Percentiles rank a stretch among this genome's conserved stretches.
These are phyloP conservation scores for Quercus rubra DNA, from an alignment of 306 rosid species.

Conservation along the genomic window DNA sequence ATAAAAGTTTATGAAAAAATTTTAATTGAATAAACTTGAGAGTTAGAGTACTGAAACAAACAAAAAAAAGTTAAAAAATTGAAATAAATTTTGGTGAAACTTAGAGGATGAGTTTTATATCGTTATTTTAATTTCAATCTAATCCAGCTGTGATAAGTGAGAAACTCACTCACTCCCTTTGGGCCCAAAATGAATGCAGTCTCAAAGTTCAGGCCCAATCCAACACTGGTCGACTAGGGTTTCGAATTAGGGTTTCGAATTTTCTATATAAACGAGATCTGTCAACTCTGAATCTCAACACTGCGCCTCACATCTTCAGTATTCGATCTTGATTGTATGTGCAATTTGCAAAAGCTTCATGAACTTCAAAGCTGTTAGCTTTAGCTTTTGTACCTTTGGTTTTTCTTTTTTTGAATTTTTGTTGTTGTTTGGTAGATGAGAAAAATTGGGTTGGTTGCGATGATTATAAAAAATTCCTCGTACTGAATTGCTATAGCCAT, in stretches of 20 bases:
- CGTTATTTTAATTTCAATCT: no score
- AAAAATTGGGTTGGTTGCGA: conserved; percentile 37
- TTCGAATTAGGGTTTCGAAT: not conserved
- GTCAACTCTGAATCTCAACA: not conserved
- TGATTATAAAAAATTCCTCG: conserved; percentile 98
- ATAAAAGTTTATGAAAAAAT: no score
- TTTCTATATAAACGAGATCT: not conserved
- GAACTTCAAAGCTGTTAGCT: not conserved
- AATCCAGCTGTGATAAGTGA: no score
- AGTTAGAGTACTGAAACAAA: rapidly evolving
- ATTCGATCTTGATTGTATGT: not conserved
- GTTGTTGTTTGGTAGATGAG: not conserved
- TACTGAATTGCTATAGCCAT: conserved; percentile 81
- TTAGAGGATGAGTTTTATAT: no score
- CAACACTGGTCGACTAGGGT: no score
- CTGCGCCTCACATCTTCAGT: not conserved
- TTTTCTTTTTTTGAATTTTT: no score
- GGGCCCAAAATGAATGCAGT: no score
- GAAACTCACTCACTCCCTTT: no score
- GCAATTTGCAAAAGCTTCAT: no score
- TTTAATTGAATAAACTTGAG: no score
- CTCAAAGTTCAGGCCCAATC: no score
- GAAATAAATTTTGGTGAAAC: rapidly evolving
- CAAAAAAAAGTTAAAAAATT: rapidly evolving
- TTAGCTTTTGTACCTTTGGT: no score